Evolutionary conservation across 257 asterid genomes (phyloP).

Genomic region (Primulina eburnea): DNA sequence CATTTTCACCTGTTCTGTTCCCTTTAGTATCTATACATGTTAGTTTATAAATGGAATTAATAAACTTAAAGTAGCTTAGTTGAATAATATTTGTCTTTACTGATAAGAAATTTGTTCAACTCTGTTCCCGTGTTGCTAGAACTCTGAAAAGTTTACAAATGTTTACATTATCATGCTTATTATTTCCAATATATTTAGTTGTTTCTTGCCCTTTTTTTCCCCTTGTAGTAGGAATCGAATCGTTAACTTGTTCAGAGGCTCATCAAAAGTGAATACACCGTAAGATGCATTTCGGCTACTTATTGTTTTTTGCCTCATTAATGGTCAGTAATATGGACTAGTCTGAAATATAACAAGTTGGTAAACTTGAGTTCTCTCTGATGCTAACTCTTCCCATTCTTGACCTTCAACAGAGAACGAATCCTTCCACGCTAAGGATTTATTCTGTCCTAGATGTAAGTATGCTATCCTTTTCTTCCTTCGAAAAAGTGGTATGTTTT

Average conservation of each 20-base stretch:
- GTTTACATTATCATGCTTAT: constrained; percentile 8
- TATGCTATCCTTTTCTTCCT: constrained; percentile 15
- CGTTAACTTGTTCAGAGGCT: constrained; percentile 59
- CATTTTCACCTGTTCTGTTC: too few relatives aligned
- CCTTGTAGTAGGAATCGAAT: constrained; percentile 47
- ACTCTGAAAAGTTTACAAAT: constrained; percentile 1
- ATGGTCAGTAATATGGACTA: background rate
- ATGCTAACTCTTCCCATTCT: constrained; percentile 28
- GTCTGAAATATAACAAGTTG: constrained; percentile 10
- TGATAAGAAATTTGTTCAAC: background rate
- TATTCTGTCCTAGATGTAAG: constrained; percentile 50
- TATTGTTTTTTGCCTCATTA: constrained; percentile 1
- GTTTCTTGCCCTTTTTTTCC: constrained; percentile 16
- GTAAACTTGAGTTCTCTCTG: constrained; percentile 8
- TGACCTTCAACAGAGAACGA: constrained; percentile 37
- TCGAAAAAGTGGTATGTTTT: constrained; percentile 3
- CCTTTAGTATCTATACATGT: too few relatives aligned
- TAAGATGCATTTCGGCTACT: constrained; percentile 35
- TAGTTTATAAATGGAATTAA: background rate
- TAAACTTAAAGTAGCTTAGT: background rate
- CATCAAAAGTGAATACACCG: constrained; percentile 48
- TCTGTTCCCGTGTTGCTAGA: background rate
- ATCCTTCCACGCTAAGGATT: constrained; percentile 44
- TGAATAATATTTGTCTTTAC: constrained; percentile 8
- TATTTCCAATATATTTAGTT: constrained; percentile 9